phyloP scores from a whole-genome alignment of 2,329 filamentous ascomycete genomes.

The Colletotrichum salicis region DNA sequence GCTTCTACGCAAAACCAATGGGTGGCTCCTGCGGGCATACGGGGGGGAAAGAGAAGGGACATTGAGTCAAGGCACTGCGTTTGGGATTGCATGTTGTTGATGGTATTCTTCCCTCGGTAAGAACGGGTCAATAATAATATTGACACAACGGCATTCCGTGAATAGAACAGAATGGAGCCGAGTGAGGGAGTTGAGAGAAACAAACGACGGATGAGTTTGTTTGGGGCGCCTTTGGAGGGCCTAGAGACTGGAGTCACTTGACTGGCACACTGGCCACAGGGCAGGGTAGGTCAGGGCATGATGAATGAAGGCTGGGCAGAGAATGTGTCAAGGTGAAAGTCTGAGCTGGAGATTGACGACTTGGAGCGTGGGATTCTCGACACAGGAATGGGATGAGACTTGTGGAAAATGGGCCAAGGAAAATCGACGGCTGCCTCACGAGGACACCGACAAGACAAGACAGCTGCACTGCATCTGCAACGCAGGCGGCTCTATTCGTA shows the following conservation, averaged over 20 bases:
- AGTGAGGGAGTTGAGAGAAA: neutral
- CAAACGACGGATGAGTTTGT: neutral
- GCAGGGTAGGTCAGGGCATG: slow-evolving; percentile 2
- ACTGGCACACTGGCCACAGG: neutral
- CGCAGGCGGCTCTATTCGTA: neutral
- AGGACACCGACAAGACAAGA: slow-evolving; percentile 6
- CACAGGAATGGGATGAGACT: slow-evolving; percentile 25
- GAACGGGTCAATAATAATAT: slow-evolving; percentile 1
- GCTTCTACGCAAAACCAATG: slow-evolving; percentile 4
- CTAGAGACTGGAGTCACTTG: neutral
- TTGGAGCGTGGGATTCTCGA: neutral
- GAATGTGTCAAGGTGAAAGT: neutral
- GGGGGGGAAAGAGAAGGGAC: neutral
- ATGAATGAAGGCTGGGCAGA: neutral
- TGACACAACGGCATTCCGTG: slow-evolving; percentile 3
- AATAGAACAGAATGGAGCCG: slow-evolving; percentile 13
- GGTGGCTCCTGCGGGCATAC: slow-evolving; percentile 13
- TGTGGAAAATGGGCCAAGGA: slow-evolving; percentile 22
- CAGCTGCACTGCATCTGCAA: neutral
- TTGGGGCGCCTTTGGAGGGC: neutral
- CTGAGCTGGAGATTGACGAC: neutral
- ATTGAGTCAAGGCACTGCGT: slow-evolving; percentile 29
- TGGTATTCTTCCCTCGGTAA: slow-evolving; percentile 20
- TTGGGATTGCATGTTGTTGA: slow-evolving; percentile 15
- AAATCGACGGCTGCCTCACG: slow-evolving; percentile 26